phyloP scores from a whole-genome alignment of 2,329 filamentous ascomycete genomes.

The Aspergillus latus region DNA sequence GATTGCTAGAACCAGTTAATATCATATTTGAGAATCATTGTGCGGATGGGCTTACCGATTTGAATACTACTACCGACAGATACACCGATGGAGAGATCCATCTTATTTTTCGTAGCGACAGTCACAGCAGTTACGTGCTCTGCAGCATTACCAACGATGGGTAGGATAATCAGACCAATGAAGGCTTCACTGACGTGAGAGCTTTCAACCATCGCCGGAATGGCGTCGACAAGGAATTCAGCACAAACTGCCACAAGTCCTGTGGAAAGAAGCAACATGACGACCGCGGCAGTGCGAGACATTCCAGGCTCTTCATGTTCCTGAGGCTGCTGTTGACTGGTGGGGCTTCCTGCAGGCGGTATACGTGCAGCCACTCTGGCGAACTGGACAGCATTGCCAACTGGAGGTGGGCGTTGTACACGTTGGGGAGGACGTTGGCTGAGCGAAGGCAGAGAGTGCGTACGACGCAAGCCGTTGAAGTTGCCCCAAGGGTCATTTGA shows the following conservation, averaged over 20 bases:
- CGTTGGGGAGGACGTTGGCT: constrained; percentile 20
- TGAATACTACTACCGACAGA: constrained; percentile 79
- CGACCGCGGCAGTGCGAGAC: constrained; percentile 58
- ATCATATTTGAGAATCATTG: too few species aligned
- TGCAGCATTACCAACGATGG: constrained; percentile 77
- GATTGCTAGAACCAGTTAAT: constrained; percentile 50
- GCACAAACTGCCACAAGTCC: constrained; percentile 61
- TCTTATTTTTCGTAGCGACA: constrained; percentile 79
- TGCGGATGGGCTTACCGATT: constrained; percentile 48
- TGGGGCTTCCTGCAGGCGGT: constrained; percentile 19
- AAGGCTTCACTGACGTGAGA: constrained; percentile 69
- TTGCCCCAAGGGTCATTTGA: constrained; percentile 16
- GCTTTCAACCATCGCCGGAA: constrained; percentile 63
- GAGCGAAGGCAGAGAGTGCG: constrained; percentile 33
- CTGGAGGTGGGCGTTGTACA: constrained; percentile 22
- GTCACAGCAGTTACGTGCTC: constrained; percentile 80
- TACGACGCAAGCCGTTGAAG: constrained; percentile 28
- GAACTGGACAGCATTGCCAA: constrained; percentile 37
- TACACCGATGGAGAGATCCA: constrained; percentile 79
- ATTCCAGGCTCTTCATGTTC: constrained; percentile 38
- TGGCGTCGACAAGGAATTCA: constrained; percentile 74
- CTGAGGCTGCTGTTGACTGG: constrained; percentile 16
- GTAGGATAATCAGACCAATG: constrained; percentile 71
- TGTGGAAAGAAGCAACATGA: constrained; percentile 56
- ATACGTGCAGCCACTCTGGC: constrained; percentile 34